Evolutionary conservation across 2,329 filamentous ascomycete genomes (phyloP).

Genomic region (Aspergillus quadrilineatus): DNA sequence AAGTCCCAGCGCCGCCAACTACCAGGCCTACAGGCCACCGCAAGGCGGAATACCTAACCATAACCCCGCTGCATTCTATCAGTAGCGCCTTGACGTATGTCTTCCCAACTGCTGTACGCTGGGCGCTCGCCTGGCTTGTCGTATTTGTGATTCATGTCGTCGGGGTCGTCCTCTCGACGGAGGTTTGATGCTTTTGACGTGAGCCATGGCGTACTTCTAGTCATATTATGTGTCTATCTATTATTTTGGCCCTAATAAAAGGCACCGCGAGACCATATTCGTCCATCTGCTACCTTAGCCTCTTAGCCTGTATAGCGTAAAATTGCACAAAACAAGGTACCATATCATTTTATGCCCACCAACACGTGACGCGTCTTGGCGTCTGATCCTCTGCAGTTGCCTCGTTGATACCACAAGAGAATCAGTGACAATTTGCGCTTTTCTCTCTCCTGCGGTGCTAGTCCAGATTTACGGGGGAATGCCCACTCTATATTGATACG

Average conservation of each 20-base stretch:
- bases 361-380: conserved; percentile 1
- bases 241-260: background rate
- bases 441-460: background rate
- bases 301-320: background rate
- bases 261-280: background rate
- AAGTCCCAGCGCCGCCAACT: conserved; percentile 29
- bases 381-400: conserved; percentile 1
- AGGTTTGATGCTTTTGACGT: background rate
- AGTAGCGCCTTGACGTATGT: conserved; percentile 21
- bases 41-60: conserved; percentile 30
- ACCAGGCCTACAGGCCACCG: conserved; percentile 41
- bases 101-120: background rate
- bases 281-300: too few species aligned
- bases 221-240: conserved; percentile 8
- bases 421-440: background rate
- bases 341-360: background rate
- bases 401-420: background rate
- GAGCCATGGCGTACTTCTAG: background rate
- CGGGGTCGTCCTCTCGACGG: background rate
- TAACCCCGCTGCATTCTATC: conserved; percentile 43
- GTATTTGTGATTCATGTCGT: background rate
- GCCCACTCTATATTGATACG: background rate
- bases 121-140: background rate
- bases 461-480: background rate
- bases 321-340: background rate